Base-by-base conservation (phyloP, 805 yeast genomes). In the Kuraishia cidri region DNA sequence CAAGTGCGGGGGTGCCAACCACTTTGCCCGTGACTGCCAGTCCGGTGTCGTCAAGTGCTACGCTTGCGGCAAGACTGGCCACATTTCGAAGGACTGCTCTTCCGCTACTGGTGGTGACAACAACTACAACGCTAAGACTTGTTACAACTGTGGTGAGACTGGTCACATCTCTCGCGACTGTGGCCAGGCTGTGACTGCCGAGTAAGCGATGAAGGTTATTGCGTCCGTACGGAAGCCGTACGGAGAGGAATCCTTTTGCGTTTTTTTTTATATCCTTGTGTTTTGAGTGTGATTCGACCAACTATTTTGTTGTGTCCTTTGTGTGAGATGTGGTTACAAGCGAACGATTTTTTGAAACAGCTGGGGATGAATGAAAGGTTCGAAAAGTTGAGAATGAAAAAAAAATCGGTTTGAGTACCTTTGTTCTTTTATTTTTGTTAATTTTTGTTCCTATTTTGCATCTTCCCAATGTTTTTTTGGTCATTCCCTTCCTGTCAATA, bases 1-100 rank as follows among this genome's bases (percentile, higher is more conserved):
- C 78, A 84, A 79, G 63, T 84, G 94, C 58, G 94, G 94, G 52
- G 92, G 90, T 43, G 87, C 92, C 54, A 84, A 84, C 75, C 95
- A 86, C 60, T 80, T 79, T 63, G 94, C 95, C 44, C 80, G 84
- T 65, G 94, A 85, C 60, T 85, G 95, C 63, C 80, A 77, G 57
- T 71, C 75, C 36, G 72, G 69, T 44, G 62, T 60, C 36, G 70
- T 76, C 54, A 84, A 84, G 63, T 87, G 97, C 64, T 88, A 85
- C 72, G 82, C 88, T 41, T 87, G 97, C 63, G 95, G 95, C 47
- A 76, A 79, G 60, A 66, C 73, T 41, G 96, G 96, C 36, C 97
- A 88, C 67, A 76, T 85, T 48, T 77, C 92, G 41, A 83, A 76
- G 60, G 94, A 82, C 44, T 86, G 96, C 63, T 59, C 69, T 39